A percentile compares a stretch with the other conserved stretches of the same genome.
These are phyloP conservation scores for Vitis riparia DNA, from an alignment of 164 flowering plant genomes.

Conservation along the genomic window DNA sequence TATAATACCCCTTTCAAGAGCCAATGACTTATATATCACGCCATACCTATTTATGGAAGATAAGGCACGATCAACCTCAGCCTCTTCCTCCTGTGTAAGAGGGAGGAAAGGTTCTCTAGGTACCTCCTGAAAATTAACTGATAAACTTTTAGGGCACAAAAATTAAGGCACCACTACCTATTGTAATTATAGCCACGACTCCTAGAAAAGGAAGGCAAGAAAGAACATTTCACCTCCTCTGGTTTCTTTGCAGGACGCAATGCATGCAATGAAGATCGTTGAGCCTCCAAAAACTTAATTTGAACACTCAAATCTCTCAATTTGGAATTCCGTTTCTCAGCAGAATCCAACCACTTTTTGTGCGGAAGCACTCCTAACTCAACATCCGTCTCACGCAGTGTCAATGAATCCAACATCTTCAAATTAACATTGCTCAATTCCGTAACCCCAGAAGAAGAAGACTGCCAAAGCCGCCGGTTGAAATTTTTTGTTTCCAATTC, in stretches of 20 bases:
- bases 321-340: constrained; percentile 36
- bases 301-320: constrained; percentile 33
- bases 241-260: constrained; percentile 39
- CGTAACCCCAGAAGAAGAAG: constrained; percentile 32
- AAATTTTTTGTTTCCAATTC: constrained; percentile 26
- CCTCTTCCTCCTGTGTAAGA: constrained; percentile 72
- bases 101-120: constrained; percentile 54
- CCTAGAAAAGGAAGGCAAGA: neutral
- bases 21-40: neutral
- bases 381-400: constrained; percentile 17
- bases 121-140: constrained; percentile 36
- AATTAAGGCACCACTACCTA: neutral
- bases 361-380: constrained; percentile 26
- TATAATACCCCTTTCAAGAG: neutral
- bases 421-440: constrained; percentile 26
- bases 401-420: constrained; percentile 32
- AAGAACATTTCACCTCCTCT: constrained; percentile 31
- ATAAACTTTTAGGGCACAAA: neutral
- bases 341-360: constrained; percentile 38
- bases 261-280: constrained; percentile 12
- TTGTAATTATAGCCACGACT: neutral
- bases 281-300: constrained; percentile 35
- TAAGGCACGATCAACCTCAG: constrained; percentile 57
- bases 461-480: constrained; percentile 18
- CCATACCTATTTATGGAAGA: constrained; percentile 47